These are phyloP conservation scores for Trypanosoma caninum DNA, from an alignment of 208 protist genomes.

Conservation along the genomic window DNA sequence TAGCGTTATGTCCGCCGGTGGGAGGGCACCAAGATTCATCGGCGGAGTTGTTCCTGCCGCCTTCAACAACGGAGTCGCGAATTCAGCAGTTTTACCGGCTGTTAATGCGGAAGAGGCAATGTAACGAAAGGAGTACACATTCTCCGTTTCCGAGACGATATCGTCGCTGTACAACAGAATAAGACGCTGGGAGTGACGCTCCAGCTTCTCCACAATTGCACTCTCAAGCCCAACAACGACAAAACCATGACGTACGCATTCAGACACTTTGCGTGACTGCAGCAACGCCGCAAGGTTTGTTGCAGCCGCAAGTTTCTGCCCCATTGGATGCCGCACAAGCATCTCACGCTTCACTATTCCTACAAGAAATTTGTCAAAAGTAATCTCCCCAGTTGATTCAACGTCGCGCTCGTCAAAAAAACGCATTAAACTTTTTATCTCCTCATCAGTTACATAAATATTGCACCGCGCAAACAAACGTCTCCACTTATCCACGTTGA, in stretches of 20 bases:
- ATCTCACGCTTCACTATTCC: slow-evolving; percentile 79
- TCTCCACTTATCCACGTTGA: slow-evolving; percentile 56
- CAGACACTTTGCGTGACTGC: slow-evolving; percentile 67
- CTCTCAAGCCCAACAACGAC: slow-evolving; percentile 67
- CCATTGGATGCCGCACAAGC: slow-evolving; percentile 79
- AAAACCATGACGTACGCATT: slow-evolving; percentile 80
- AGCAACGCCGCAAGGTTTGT: slow-evolving; percentile 79
- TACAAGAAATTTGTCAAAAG: slow-evolving; percentile 83
- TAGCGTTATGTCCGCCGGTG: not conserved
- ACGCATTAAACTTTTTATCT: slow-evolving; percentile 69
- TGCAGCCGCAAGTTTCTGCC: slow-evolving; percentile 66
- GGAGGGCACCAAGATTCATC: not conserved
- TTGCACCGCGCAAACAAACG: slow-evolving; percentile 64
- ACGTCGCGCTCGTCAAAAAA: slow-evolving; percentile 66
- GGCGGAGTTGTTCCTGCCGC: slow-evolving; percentile 1
- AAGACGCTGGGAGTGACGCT: slow-evolving; percentile 48
- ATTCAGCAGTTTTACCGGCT: slow-evolving; percentile 39
- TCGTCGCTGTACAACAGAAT: slow-evolving; percentile 67
- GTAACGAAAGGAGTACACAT: slow-evolving; percentile 86
- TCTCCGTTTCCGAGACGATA: slow-evolving; percentile 57
- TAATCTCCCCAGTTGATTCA: slow-evolving; percentile 33
- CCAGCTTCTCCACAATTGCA: slow-evolving; percentile 60
- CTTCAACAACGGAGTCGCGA: slow-evolving; percentile 29
- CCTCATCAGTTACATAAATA: slow-evolving; percentile 50
- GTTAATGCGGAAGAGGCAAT: slow-evolving; percentile 47